Conservation (phyloP, 192 early-diverging fungal species). For the Gaertneriomyces semiglobifer region DNA sequence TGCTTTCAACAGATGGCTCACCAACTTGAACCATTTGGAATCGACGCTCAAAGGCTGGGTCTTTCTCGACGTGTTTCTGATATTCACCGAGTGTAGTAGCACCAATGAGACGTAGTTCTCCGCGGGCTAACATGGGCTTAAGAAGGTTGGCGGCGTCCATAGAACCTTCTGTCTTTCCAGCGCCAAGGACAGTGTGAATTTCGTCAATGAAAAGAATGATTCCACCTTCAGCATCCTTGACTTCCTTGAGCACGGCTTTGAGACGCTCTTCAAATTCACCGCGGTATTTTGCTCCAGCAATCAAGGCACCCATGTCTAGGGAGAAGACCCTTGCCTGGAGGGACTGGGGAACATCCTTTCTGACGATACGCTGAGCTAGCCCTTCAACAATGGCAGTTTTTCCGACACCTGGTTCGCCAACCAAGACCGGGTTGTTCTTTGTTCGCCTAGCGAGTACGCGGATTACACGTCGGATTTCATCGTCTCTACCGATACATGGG, state of each 20-base stretch:
- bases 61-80: constrained; percentile 86
- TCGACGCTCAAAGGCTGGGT: constrained; percentile 76
- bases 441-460: constrained; percentile 85
- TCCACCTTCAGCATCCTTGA: constrained; percentile 80
- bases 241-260: constrained; percentile 93
- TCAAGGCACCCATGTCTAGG: constrained; percentile 90
- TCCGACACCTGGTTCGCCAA: constrained; percentile 77
- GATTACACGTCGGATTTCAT: constrained; percentile 92
- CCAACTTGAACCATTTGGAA: constrained; percentile 73
- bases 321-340: constrained; percentile 80
- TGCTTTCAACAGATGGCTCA: constrained; percentile 72
- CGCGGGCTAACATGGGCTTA: constrained; percentile 97
- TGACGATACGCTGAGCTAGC: constrained; percentile 89
- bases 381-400: constrained; percentile 89
- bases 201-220: constrained; percentile 98
- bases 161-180: constrained; percentile 83
- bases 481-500: constrained; percentile 94
- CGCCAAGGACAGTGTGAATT: constrained; percentile 91
- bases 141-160: constrained; percentile 97
- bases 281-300: constrained; percentile 93
- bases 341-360: constrained; percentile 85
- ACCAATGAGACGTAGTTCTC: constrained; percentile 92
- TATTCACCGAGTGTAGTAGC: constrained; percentile 96
- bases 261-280: constrained; percentile 99
- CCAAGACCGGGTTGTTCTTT: constrained; percentile 87